Percentiles rank a stretch among this genome's conserved stretches.
phyloP scores from a whole-genome alignment of 2,329 filamentous ascomycete species.

The Curvularia eragrostidis region DNA sequence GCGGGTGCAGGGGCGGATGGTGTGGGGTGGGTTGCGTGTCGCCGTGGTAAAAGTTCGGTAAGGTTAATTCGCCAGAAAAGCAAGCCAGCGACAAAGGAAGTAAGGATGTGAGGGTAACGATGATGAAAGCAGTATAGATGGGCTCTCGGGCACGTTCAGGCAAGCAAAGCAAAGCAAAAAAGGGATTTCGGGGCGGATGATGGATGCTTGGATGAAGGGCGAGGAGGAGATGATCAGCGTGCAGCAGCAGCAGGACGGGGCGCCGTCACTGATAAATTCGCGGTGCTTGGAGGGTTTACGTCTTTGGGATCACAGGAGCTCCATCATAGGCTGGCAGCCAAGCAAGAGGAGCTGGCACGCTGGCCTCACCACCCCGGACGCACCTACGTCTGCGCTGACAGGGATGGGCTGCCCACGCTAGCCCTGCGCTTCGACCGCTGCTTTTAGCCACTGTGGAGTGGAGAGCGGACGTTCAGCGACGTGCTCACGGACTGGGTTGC shows the following conservation, averaged over 20 bases:
- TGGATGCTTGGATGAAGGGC: slow-evolving; percentile 20
- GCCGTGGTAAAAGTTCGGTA: slow-evolving; percentile 33
- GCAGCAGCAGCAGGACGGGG: slow-evolving; percentile 41
- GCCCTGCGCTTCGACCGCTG: slow-evolving; percentile 34
- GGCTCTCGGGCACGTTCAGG: slow-evolving; percentile 31
- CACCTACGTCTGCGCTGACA: slow-evolving; percentile 33
- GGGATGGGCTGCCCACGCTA: slow-evolving; percentile 28
- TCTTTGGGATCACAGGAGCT: slow-evolving; percentile 41
- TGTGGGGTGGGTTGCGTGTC: slow-evolving; percentile 34
- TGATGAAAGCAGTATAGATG: slow-evolving; percentile 44
- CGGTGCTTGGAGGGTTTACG: slow-evolving; percentile 38
- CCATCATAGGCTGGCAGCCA: slow-evolving; percentile 50
- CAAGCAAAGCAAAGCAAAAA: slow-evolving; percentile 38
- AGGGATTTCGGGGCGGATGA: slow-evolving; percentile 25
- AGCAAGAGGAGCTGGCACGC: slow-evolving; percentile 40
- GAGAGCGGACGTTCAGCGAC: slow-evolving; percentile 20
- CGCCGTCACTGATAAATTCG: slow-evolving; percentile 45
- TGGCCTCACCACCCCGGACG: slow-evolving; percentile 40
- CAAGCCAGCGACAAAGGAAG: slow-evolving; percentile 44
- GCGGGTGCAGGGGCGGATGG: slow-evolving; percentile 40
- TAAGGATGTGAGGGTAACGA: slow-evolving; percentile 41
- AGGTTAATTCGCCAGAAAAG: slow-evolving; percentile 32
- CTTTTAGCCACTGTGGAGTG: slow-evolving; percentile 27
- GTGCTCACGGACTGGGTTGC: slow-evolving; percentile 23
- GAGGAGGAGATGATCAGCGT: slow-evolving; percentile 43